Percentiles rank a stretch among this genome's conserved stretches.
phyloP scores from a whole-genome alignment of 2,329 filamentous ascomycete genomes.

The Monilinia vaccinii-corymbosi region DNA sequence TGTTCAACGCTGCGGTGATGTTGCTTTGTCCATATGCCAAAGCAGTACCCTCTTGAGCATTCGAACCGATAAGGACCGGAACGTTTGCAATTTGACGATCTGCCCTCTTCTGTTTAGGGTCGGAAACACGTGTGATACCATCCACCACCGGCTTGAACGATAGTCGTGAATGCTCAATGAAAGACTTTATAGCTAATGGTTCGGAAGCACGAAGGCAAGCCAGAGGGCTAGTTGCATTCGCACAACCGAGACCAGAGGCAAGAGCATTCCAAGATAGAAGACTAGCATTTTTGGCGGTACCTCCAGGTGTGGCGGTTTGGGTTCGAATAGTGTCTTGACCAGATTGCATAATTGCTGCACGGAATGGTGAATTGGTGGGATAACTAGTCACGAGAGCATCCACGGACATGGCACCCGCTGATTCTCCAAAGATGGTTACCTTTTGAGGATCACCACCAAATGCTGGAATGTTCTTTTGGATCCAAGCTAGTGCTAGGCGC shows the following conservation, averaged over 20 bases:
- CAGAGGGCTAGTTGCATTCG: neutral
- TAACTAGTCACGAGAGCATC: conserved; percentile 69
- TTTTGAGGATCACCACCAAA: conserved; percentile 56
- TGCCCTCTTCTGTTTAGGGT: neutral
- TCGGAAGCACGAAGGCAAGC: conserved; percentile 2
- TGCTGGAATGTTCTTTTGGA: conserved; percentile 63
- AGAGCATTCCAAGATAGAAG: neutral
- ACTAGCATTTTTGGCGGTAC: neutral
- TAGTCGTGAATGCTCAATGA: neutral
- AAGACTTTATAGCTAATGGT: neutral
- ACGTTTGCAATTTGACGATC: conserved; percentile 1
- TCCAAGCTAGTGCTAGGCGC: conserved; percentile 63
- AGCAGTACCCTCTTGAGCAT: conserved; percentile 1
- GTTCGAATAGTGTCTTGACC: conserved; percentile 32
- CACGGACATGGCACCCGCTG: conserved; percentile 61
- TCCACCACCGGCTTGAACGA: neutral
- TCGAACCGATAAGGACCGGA: conserved; percentile 2
- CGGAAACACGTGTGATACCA: neutral
- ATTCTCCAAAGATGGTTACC: conserved; percentile 38
- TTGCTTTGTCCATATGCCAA: neutral
- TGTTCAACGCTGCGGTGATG: neutral
- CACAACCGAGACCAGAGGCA: neutral
- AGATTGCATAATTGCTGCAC: conserved; percentile 70
- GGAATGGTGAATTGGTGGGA: conserved; percentile 65
- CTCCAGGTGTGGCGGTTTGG: neutral